Evolutionary conservation across 75 land plant species (phyloP), one percentile per base, ranked within the genome.

Genomic region (Larix kaempferi): DNA sequence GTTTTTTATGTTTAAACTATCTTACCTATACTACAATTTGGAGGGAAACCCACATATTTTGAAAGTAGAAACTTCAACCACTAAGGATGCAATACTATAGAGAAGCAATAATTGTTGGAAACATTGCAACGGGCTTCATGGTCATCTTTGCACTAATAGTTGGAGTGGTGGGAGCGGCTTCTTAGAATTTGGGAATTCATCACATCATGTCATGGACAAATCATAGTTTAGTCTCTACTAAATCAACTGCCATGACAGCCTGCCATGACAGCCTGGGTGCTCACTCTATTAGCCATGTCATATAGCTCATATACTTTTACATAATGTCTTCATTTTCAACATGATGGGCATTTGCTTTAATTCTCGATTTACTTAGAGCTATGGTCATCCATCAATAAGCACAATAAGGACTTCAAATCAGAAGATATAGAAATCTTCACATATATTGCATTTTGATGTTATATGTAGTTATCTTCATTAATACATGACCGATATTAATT

Each of bases 241-340:
- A 81, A 14, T 83, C 94, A 6, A 74, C 89, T 67, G 94, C 91
- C 13, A 25, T n/a, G n/a, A n/a, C n/a, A n/a, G n/a, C n/a, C n/a
- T n/a, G n/a, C n/a, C n/a, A n/a, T 84, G 41, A 86, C 89, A 21
- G 91, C 95, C 21, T 92, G 92, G 98, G 74, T 81, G 12, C 95
- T 94, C 41, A 92, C 92, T 35, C 82, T 90, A 5, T 91, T 94
- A 21, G 87, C 98, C 41, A 85, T 90, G 88, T 91, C 92, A 94
- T 94, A 84, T 5, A 7, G 6, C 49, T 44, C 49, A 12, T 58
- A 49, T 23, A n/a, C 13, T 41, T 44, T 44, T 44, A n/a, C 7
- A 6, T 44, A 0, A 44, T 6, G 7, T 5, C 10, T 44, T 7
- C 8, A 44, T 44, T 44, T 44, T 44, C 52, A 44, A 6, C 0